Percentiles rank a stretch among this genome's conserved stretches.
Conservation (phyloP, 352 stramenopile species). For the Globisporangium alternatum region DNA sequence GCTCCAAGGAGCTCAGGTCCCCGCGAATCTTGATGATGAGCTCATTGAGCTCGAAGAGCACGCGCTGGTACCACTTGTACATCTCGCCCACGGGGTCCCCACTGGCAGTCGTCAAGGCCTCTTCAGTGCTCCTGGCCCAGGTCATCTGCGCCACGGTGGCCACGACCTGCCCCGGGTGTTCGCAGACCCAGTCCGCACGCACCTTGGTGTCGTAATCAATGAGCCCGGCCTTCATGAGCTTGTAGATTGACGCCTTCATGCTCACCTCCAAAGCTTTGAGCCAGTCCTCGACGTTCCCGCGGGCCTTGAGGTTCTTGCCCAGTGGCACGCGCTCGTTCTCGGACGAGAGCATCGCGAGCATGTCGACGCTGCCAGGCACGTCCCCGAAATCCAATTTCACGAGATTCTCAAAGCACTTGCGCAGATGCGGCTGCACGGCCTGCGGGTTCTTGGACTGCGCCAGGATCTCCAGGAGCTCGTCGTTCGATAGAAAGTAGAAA, state of each 20-base stretch:
- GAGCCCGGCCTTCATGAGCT: slow-evolving; percentile 90
- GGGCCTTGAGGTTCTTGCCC: slow-evolving; percentile 92
- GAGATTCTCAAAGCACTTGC: slow-evolving; percentile 94
- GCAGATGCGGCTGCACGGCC: slow-evolving; percentile 91
- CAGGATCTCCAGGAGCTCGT: slow-evolving; percentile 94
- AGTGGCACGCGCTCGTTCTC: slow-evolving; percentile 88
- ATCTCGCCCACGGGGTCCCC: slow-evolving; percentile 43
- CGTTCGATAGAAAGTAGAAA: slow-evolving; percentile 96
- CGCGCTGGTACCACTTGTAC: slow-evolving; percentile 68
- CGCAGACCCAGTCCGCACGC: slow-evolving; percentile 83
- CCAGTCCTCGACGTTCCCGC: slow-evolving; percentile 88
- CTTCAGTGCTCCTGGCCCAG: slow-evolving; percentile 89
- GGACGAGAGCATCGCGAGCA: slow-evolving; percentile 91
- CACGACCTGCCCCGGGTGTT: slow-evolving; percentile 92
- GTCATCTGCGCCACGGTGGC: slow-evolving; percentile 93
- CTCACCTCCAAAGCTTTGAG: slow-evolving; percentile 84
- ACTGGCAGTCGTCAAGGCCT: slow-evolving; percentile 45
- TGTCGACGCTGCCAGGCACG: slow-evolving; percentile 84
- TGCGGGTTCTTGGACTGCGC: slow-evolving; percentile 94
- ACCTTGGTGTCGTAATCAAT: slow-evolving; percentile 88
- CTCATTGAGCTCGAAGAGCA: slow-evolving; percentile 85
- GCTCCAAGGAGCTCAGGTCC: slow-evolving; percentile 82
- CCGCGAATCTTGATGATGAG: slow-evolving; percentile 92
- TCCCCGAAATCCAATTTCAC: slow-evolving; percentile 82
- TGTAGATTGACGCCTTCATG: slow-evolving; percentile 92